Evolutionary conservation across 306 rosid species (phyloP).

Genomic region (Myrica gale): DNA sequence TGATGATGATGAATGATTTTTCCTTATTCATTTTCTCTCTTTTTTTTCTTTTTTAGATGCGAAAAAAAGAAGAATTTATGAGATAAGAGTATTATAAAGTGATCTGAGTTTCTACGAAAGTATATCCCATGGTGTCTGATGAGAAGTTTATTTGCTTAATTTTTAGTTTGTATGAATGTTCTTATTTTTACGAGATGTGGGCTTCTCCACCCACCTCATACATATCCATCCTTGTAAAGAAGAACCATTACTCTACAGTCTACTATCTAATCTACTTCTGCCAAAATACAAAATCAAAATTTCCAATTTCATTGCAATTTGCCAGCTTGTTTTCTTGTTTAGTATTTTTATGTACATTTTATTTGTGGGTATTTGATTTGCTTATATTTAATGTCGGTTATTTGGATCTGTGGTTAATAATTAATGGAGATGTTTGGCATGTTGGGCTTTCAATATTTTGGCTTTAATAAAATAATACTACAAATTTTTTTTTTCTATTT

Average conservation of each 20-base stretch:
- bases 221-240: neutral
- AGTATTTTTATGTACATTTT: neutral
- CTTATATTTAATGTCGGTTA: neutral
- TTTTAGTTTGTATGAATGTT: neutral
- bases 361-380: neutral
- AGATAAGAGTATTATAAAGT: neutral
- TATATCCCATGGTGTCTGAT: neutral
- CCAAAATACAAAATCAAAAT: neutral
- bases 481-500: too few species aligned
- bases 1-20: constrained; percentile 31
- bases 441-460: too few species aligned
- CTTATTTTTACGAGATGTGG: neutral
- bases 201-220: neutral
- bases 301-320: neutral
- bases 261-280: neutral
- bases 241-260: neutral
- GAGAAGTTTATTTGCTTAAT: neutral
- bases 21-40: constrained; percentile 1
- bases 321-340: neutral
- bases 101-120: neutral
- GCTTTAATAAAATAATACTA: too few species aligned
- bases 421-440: too few species aligned
- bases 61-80: constrained; percentile 3
- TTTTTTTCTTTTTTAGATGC: neutral
- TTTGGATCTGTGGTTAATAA: too few species aligned